Evolutionary conservation across 2,329 filamentous ascomycete genomes (phyloP).

Genomic region (Epichloe hybrida): DNA sequence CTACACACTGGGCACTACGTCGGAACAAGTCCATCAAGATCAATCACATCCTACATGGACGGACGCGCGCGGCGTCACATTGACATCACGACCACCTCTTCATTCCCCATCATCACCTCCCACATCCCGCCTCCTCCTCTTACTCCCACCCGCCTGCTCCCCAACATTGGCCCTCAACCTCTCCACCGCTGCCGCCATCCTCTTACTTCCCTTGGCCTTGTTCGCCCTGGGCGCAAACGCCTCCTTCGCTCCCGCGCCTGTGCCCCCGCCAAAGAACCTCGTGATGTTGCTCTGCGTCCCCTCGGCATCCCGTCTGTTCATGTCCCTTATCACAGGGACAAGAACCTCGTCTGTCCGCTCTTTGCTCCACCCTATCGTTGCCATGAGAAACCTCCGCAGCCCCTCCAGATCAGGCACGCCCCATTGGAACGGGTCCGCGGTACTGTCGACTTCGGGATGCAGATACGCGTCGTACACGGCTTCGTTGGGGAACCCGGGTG

Average conservation of each 20-base stretch:
- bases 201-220: slow-evolving; percentile 49
- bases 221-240: slow-evolving; percentile 57
- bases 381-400: slow-evolving; percentile 71
- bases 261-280: slow-evolving; percentile 67
- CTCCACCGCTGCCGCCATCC: slow-evolving; percentile 63
- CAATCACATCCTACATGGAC: no score
- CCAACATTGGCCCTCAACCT: slow-evolving; percentile 38
- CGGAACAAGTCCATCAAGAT: no score
- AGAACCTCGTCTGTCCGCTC: slow-evolving; percentile 92
- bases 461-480: slow-evolving; percentile 76
- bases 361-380: slow-evolving; percentile 82
- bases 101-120: slow-evolving; percentile 9
- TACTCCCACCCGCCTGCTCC: slow-evolving; percentile 3
- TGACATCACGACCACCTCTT: not conserved
- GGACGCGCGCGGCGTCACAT: no score
- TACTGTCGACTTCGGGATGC: slow-evolving; percentile 70
- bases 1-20: no score
- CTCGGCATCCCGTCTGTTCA: slow-evolving; percentile 78
- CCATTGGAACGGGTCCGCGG: slow-evolving; percentile 77
- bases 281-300: slow-evolving; percentile 96
- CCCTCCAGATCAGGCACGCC: slow-evolving; percentile 87
- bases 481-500: slow-evolving; percentile 61
- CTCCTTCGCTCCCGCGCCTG: slow-evolving; percentile 53
- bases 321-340: slow-evolving; percentile 87
- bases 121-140: slow-evolving; percentile 10